Evolutionary conservation across 2,329 filamentous ascomycete genomes (phyloP).

Genomic region (Allantophomopsis lycopodina): DNA sequence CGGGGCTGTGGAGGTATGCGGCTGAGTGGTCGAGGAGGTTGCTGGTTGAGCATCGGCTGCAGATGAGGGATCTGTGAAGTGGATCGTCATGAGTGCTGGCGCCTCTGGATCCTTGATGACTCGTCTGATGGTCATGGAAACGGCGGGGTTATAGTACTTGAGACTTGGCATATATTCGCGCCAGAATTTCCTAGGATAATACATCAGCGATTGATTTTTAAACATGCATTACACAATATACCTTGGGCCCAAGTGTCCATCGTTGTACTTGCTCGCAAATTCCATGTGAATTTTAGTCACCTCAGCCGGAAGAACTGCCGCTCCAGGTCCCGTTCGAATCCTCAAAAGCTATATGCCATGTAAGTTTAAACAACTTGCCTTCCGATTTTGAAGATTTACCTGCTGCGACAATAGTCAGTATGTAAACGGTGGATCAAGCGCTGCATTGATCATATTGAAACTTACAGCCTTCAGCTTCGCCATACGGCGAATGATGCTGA

Average conservation of each 20-base stretch:
- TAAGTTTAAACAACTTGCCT: conserved; percentile 11
- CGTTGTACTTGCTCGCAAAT: conserved; percentile 46
- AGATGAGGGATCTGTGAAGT: conserved; percentile 30
- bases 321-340: conserved; percentile 71
- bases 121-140: conserved; percentile 73
- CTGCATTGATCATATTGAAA: conserved; percentile 12
- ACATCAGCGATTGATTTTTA: conserved; percentile 5
- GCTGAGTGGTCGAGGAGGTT: conserved; percentile 22
- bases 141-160: conserved; percentile 84
- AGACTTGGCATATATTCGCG: conserved; percentile 66
- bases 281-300: conserved; percentile 64
- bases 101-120: conserved; percentile 35
- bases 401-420: conserved; percentile 21
- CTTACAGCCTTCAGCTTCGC: conserved; percentile 60
- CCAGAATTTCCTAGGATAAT: conserved; percentile 69
- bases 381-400: conserved; percentile 20
- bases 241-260: conserved; percentile 63
- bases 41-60: conserved; percentile 6
- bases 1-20: conserved; percentile 30
- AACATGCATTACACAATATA: conserved; percentile 22
- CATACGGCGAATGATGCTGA: conserved; percentile 53
- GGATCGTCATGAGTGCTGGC: conserved; percentile 50
- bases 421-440: conserved; percentile 1
- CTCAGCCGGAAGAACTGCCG: conserved; percentile 64
- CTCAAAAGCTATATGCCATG: conserved; percentile 50